Evolutionary conservation across 345 rosid species (phyloP), one percentile per base, ranked within the genome.

Genomic region (Anacardium occidentale): DNA sequence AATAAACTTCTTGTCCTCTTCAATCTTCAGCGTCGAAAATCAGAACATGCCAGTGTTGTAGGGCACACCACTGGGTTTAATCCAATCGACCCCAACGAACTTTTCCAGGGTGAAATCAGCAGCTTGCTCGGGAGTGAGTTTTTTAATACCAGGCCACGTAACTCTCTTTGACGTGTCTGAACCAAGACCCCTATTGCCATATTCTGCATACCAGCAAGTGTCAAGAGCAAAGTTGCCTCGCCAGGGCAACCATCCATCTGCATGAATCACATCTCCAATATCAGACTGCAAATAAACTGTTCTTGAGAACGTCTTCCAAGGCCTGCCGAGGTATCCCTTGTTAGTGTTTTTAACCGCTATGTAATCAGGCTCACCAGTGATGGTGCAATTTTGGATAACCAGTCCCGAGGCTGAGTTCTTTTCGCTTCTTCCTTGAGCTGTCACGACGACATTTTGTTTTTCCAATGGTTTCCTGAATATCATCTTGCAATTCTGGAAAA

Each of bases 241-340:
- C 93, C 90, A 86, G 0, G 82, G 86, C 18, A 71, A 0, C 91
- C 90, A 94, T 0, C 98, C 97, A 3, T 87, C 78, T 0, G 94
- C 92, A 22, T 74, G 86, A 14, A 91, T 86, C 57, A 87, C 55
- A 44, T 80, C 83, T 5, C 83, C 90, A 3, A 93, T 80, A 25
- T 69, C 60, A 5, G 91, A 81, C 47, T 84, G 84, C 87, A 89
- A 85, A 73, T 87, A 62, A 34, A 93, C 65, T 3, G 93, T 87
- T 72, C 83, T 86, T 8, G 98, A 81, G 77, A 34, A 87, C 66
- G 62, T 42, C 59, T 80, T 85, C 92, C 90, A 86, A 6, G 98
- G 98, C 7, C 98, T 86, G 4, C 95, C 98, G 0, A 94, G 88
- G 77, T 83, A 91, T 0, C 89, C 86, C 69, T 81, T 84, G 83